phyloP scores from a whole-genome alignment of 495 filamentous ascomycete genomes.

The Acidomyces sp. region DNA sequence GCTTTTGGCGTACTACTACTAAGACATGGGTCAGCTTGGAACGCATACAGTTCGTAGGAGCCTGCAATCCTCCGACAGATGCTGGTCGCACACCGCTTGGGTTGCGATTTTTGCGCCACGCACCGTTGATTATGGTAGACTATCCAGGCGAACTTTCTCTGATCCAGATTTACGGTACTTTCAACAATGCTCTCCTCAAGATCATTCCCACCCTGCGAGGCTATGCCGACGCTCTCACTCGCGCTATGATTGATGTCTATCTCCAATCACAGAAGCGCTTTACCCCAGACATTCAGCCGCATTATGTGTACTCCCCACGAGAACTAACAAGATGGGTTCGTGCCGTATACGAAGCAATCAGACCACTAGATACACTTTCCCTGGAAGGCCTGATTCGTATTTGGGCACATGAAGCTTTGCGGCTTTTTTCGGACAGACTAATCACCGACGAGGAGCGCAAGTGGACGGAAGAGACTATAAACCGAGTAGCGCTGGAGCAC shows the following conservation, averaged over 20 bases:
- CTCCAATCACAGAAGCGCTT: constrained; percentile 86
- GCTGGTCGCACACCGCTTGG: constrained; percentile 91
- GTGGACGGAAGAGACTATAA: constrained; percentile 82
- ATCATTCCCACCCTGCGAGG: constrained; percentile 90
- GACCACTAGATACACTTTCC: constrained; percentile 72
- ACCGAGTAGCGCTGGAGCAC: constrained; percentile 70
- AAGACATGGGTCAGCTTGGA: constrained; percentile 97
- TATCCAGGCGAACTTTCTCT: constrained; percentile 93
- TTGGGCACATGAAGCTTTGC: constrained; percentile 93
- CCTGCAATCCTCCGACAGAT: constrained; percentile 98
- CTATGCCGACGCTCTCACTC: constrained; percentile 85
- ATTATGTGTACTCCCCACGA: constrained; percentile 98
- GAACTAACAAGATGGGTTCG: constrained; percentile 95
- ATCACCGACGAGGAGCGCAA: constrained; percentile 86
- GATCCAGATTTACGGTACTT: constrained; percentile 94
- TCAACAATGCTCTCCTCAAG: constrained; percentile 93
- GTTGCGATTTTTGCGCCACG: constrained; percentile 82
- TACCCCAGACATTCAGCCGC: constrained; percentile 88
- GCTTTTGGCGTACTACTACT: constrained; percentile 94
- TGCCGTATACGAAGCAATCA: constrained; percentile 91
- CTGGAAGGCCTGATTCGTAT: constrained; percentile 90
- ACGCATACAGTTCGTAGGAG: constrained; percentile 95
- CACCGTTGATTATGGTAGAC: constrained; percentile 96
- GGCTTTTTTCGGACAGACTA: constrained; percentile 92
- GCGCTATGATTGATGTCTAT: constrained; percentile 96